These are phyloP conservation scores for Westerdykella ornata DNA, from an alignment of 2,329 filamentous ascomycete genomes.

Conservation along the genomic window DNA sequence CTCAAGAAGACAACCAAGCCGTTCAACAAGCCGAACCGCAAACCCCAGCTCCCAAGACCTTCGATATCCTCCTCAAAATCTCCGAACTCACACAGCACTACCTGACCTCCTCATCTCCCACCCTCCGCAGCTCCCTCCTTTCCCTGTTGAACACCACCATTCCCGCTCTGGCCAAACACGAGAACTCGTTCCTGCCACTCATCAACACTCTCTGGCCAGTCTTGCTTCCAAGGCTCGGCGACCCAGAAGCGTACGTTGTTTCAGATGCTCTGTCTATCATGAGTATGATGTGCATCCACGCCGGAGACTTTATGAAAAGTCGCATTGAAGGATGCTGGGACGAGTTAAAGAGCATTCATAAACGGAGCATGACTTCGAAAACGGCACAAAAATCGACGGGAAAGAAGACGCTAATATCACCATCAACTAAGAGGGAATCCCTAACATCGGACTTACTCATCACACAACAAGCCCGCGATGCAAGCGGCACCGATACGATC, in stretches of 20 bases:
- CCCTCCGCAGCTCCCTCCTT: slow-evolving; percentile 71
- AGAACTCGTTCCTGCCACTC: slow-evolving; percentile 78
- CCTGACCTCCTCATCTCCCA: slow-evolving; percentile 74
- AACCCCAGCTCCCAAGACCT: slow-evolving; percentile 66
- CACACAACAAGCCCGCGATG: background rate
- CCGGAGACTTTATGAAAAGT: slow-evolving; percentile 73
- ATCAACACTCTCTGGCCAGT: slow-evolving; percentile 90
- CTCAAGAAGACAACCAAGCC: slow-evolving; percentile 28
- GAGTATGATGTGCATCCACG: slow-evolving; percentile 59
- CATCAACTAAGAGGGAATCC: background rate
- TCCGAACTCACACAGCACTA: slow-evolving; percentile 82
- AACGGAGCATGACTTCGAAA: slow-evolving; percentile 9
- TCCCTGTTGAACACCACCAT: slow-evolving; percentile 67
- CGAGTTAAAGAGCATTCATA: slow-evolving; percentile 38
- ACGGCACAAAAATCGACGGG: background rate
- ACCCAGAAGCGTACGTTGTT: slow-evolving; percentile 61
- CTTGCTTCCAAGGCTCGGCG: slow-evolving; percentile 60
- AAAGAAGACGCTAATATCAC: background rate
- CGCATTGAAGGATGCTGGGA: slow-evolving; percentile 70
- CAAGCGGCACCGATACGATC: background rate
- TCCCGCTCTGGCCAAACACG: slow-evolving; percentile 64
- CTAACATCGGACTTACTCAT: background rate
- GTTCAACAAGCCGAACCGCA: slow-evolving; percentile 41
- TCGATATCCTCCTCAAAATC: slow-evolving; percentile 74
- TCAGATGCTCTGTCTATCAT: slow-evolving; percentile 66